Base-by-base conservation (phyloP, 192 early-diverging fungal genomes). In the Podila minutissima region DNA sequence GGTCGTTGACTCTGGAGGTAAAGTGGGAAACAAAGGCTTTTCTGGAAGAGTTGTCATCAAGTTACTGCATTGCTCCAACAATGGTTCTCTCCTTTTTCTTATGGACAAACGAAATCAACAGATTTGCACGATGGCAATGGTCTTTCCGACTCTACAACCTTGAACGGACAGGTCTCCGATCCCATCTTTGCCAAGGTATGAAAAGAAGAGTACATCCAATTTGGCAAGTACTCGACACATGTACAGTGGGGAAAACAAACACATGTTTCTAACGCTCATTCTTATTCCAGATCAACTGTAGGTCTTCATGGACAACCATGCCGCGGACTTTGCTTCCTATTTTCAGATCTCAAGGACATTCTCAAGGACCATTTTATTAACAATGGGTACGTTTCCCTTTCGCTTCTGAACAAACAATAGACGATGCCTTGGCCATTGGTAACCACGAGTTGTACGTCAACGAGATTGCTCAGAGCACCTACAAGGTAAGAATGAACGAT, bases 1-100 rank as follows among this genome's bases (percentile, higher is more conserved):
- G 66, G 79, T 89, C 24, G 71, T 88, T 59, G 88, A 89, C 65
- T 85, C 84, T 37, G 88, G 88, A 22, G 86, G 84, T 68, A 74
- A 48, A n/a, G 57, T 35, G 15, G 59, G 48, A 24, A 69, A 70
- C 70, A 63, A 33, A 33, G 57, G 17, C 13, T 63, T n/a, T 1
- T 10, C 33, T 22, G 17, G 19, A 46, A 35, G 11, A 10, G 1
- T 46, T 37, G 19, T 46, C 11, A 20, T 37, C 4, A 5, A 33
- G 46, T 53, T 20, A 17, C 22, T 66, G 46, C 53, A 1, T 3
- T 1, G 6, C 22, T 5, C 17, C 11, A 55, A n/a, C 53, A 55
- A 55, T 5, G 1, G 12, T n/a, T 17, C 53, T 15, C 20, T 26
- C 53, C 24, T 37, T 10, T 5, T 26, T 55, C 6, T 26, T 22